These are phyloP conservation scores for Paraphoma chrysanthemicola DNA, from an alignment of 2,329 filamentous ascomycete species.

Conservation along the genomic window DNA sequence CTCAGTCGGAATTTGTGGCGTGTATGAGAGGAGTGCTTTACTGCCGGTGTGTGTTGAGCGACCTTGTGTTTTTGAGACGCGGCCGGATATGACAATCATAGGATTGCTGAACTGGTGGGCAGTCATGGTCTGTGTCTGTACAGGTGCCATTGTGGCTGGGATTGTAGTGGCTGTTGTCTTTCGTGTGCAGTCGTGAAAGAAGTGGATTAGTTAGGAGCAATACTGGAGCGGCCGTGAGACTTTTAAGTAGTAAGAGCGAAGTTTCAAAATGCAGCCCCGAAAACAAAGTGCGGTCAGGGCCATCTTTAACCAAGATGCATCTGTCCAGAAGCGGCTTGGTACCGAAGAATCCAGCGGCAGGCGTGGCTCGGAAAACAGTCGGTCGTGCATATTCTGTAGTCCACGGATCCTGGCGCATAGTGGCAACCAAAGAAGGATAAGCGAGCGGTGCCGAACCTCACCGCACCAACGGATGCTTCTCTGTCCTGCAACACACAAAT, in stretches of 20 bases:
- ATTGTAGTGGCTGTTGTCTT: background rate
- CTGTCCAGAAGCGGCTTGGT: conserved; percentile 24
- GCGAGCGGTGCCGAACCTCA: conserved; percentile 27
- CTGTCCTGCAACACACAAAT: background rate
- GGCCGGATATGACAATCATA: conserved; percentile 24
- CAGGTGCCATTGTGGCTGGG: conserved; percentile 23
- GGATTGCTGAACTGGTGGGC: conserved; percentile 26
- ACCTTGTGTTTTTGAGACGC: conserved; percentile 24
- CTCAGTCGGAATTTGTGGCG: conserved; percentile 27
- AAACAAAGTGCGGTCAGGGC: conserved; percentile 27
- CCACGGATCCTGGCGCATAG: conserved; percentile 13
- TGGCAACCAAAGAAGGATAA: conserved; percentile 23
- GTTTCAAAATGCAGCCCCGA: background rate
- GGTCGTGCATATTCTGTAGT: conserved; percentile 18
- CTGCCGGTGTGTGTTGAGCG: conserved; percentile 25
- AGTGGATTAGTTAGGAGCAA: background rate
- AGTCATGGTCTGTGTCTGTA: conserved; percentile 35
- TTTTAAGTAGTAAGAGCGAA: background rate
- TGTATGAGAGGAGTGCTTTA: conserved; percentile 27
- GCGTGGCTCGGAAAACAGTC: conserved; percentile 27
- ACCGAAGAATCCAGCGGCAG: conserved; percentile 11
- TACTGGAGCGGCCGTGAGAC: background rate
- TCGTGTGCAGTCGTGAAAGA: background rate
- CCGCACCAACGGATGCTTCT: conserved; percentile 11
- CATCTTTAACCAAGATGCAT: conserved; percentile 27